Conservation (phyloP, 164 flowering plant species). For the Taxillus chinensis region DNA sequence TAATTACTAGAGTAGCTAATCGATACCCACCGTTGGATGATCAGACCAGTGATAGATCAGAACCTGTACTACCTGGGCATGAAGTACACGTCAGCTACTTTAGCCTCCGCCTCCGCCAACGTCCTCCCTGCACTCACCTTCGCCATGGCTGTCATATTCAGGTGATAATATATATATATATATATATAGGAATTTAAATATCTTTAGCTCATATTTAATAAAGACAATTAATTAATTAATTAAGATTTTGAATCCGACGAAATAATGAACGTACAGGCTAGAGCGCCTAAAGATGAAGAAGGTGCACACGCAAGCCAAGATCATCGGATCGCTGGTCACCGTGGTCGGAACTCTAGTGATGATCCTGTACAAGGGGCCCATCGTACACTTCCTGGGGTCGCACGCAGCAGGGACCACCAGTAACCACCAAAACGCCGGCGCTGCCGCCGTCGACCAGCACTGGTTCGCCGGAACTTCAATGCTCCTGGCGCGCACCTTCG, state of each 20-base stretch:
- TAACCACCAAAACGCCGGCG: constrained; percentile 15
- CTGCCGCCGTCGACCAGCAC: constrained; percentile 24
- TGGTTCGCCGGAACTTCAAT: constrained; percentile 63
- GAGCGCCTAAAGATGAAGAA: constrained; percentile 60
- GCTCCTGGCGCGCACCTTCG: constrained; percentile 43
- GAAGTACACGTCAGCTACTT: constrained; percentile 70
- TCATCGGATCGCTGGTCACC: constrained; percentile 62
- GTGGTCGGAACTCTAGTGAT: constrained; percentile 75
- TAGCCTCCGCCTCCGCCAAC: constrained; percentile 57
- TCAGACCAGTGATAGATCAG: constrained; percentile 88
- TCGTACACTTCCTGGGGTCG: constrained; percentile 28
- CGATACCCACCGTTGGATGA: background rate
- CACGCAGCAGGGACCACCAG: constrained; percentile 1
- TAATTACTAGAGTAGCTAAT: too few relatives aligned
- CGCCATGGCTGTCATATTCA: constrained; percentile 62
- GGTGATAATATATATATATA: constrained; percentile 34
- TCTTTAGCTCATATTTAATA: background rate
- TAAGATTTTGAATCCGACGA: background rate
- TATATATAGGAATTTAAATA: too few relatives aligned
- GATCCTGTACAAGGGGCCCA: constrained; percentile 89
- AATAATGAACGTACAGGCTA: constrained; percentile 28
- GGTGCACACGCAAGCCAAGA: constrained; percentile 53
- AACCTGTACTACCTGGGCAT: constrained; percentile 69
- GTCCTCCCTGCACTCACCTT: constrained; percentile 84
- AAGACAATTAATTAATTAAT: background rate